phyloP scores from a whole-genome alignment of 2,329 filamentous ascomycete genomes.

The Cytospora piceicola region DNA sequence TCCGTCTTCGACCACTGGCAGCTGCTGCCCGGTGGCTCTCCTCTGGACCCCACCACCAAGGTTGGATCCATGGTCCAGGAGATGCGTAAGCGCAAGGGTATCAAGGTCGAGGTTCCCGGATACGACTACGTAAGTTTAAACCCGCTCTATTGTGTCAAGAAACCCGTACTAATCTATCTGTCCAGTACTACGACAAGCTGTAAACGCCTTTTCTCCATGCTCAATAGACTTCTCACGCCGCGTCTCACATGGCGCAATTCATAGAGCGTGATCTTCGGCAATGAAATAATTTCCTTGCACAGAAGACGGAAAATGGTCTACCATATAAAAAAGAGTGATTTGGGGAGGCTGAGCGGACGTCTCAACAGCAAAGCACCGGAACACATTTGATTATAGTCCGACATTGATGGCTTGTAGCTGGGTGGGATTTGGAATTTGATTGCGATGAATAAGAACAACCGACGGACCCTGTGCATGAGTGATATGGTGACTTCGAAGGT shows the following conservation, averaged over 20 bases:
- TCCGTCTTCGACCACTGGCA: constrained; percentile 99
- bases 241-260: constrained; percentile 45
- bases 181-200: constrained; percentile 98
- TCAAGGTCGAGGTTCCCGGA: constrained; percentile 93
- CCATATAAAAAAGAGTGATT: constrained; percentile 24
- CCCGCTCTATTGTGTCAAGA: not conserved
- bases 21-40: constrained; percentile 89
- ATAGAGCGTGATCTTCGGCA: constrained; percentile 45
- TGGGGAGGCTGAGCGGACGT: constrained; percentile 41
- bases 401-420: constrained; percentile 47
- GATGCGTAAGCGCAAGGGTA: constrained; percentile 99
- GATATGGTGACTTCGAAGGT: not conserved
- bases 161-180: constrained; percentile 43
- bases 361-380: constrained; percentile 40
- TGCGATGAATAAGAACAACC: constrained; percentile 15
- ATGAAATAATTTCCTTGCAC: constrained; percentile 18
- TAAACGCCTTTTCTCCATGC: constrained; percentile 61
- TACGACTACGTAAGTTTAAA: constrained; percentile 85
- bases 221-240: constrained; percentile 48
- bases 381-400: constrained; percentile 42
- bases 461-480: not conserved
- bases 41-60: constrained; percentile 81
- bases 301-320: constrained; percentile 34
- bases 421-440: constrained; percentile 41
- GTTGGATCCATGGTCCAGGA: constrained; percentile 80